A percentile compares a stretch with the other conserved stretches of the same genome.
phyloP scores from a whole-genome alignment of 1,284 basidiomycete species.

The Puccinia brachypodii region DNA sequence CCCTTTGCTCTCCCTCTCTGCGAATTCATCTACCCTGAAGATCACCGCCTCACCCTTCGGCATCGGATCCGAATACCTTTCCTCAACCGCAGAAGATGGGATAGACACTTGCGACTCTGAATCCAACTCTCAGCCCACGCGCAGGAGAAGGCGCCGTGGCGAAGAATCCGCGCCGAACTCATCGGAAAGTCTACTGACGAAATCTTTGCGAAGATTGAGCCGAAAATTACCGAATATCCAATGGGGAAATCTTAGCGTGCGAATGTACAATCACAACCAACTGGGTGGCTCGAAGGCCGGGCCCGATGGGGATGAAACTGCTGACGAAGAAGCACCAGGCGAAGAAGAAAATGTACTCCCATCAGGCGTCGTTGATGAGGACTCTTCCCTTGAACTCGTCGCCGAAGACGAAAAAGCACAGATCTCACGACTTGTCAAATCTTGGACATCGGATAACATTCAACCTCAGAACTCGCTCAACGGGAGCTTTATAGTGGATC shows the following conservation, averaged over 20 bases:
- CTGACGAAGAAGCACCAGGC: background rate
- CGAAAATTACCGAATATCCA: conserved; percentile 3
- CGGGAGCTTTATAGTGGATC: conserved; percentile 2
- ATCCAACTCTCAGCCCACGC: background rate
- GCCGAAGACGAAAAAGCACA: background rate
- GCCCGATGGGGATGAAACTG: background rate
- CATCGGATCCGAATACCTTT: background rate
- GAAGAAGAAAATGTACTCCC: background rate
- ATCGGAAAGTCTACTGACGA: background rate
- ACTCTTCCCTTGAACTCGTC: background rate
- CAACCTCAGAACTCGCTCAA: conserved; percentile 20
- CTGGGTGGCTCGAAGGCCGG: background rate
- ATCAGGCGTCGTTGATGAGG: background rate
- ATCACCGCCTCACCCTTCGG: background rate
- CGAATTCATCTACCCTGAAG: background rate
- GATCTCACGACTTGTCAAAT: background rate
- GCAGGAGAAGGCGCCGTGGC: background rate
- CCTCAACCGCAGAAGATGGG: background rate
- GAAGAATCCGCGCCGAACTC: background rate
- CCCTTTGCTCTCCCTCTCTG: background rate
- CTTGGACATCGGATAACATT: conserved; percentile 1
- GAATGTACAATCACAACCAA: background rate
- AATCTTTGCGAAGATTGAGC: conserved; percentile 2
- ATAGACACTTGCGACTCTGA: background rate
- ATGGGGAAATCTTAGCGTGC: conserved; percentile 7